phyloP scores from a whole-genome alignment of 352 stramenopile genomes.

The Aphanomyces cochlioides region DNA sequence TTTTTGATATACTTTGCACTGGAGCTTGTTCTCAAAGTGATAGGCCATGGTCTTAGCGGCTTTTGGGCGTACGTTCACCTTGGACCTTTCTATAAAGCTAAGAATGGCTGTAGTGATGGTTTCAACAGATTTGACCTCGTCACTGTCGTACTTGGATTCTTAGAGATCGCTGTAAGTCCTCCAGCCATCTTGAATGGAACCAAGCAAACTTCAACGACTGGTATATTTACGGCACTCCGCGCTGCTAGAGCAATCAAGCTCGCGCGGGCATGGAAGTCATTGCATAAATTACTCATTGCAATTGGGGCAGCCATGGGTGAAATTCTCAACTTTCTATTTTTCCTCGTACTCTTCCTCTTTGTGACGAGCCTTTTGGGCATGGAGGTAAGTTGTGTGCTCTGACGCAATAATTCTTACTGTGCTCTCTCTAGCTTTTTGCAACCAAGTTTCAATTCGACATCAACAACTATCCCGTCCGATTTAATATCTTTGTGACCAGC shows the following conservation, averaged over 20 bases:
- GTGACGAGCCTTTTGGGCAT: constrained; percentile 81
- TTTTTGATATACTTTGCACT: constrained; percentile 69
- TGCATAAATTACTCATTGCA: constrained; percentile 89
- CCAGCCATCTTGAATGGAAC: constrained; percentile 59
- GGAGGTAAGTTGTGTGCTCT: constrained; percentile 16
- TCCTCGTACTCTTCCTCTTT: constrained; percentile 95
- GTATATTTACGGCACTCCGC: constrained; percentile 84
- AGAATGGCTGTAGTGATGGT: constrained; percentile 38
- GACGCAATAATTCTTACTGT: no score
- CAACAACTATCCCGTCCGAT: constrained; percentile 18
- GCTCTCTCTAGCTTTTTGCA: constrained; percentile 89
- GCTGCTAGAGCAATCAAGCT: constrained; percentile 94
- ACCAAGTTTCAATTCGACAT: constrained; percentile 92
- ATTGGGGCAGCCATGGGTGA: constrained; percentile 90
- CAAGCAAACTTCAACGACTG: constrained; percentile 44
- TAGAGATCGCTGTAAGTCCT: constrained; percentile 63
- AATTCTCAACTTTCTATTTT: constrained; percentile 91
- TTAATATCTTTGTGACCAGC: no score
- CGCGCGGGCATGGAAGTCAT: constrained; percentile 85
- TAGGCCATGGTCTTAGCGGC: constrained; percentile 66
- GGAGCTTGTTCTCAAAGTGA: constrained; percentile 80
- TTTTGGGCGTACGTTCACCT: constrained; percentile 45
- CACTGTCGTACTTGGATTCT: constrained; percentile 71
- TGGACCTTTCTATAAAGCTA: not conserved
- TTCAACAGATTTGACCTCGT: constrained; percentile 87